Evolutionary conservation across 179 eudicot genomes (phyloP), one percentile per base, ranked within the genome.

Genomic region (Heliamphora pulchella): DNA sequence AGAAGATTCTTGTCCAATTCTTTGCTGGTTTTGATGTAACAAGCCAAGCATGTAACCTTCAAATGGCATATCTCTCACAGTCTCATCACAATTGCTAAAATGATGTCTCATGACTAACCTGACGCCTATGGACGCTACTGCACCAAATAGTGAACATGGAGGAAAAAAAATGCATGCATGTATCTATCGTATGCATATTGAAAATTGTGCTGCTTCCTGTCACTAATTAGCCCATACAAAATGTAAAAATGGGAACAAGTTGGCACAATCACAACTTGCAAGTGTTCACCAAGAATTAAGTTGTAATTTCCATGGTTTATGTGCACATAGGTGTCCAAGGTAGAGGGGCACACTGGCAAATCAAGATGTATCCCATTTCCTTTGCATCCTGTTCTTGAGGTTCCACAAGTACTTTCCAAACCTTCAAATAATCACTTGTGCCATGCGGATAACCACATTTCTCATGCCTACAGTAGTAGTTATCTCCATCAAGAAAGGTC

Each of bases 401-500:
- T 31, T 66, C 68, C 80, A 59, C 53, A 85, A 66, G 74, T 14
- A 11, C 57, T 72, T 43, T 55, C 78, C 69, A 57, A 47, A 79
- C 58, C 71, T 72, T 69, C 80, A 80, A 22, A 50, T 48, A 82
- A 80, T 54, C 76, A 83, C 76, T 75, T 65, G 79, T 74, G 74
- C 72, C 89, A 79, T 71, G 84, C 51, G 79, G 82, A 85, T 78
- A 86, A 77, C 85, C 85, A 73, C 78, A 71, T 68, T 76, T 53
- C 75, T 74, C 72, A 79, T 44, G 59, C 85, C 74, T 74, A 78
- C 17, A 82, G n/a, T 66, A 71, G 54, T 69, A 80, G 79, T 77
- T 78, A 81, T 76, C 82, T 84, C 85, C 80, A 81, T 73, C 76
- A 81, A 85, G 70, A 80, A 74, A 81, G 86, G 81, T 81, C 86